A percentile compares a stretch with the other conserved stretches of the same genome.
phyloP scores from a whole-genome alignment of 306 rosid genomes.

The Urtica urens region DNA sequence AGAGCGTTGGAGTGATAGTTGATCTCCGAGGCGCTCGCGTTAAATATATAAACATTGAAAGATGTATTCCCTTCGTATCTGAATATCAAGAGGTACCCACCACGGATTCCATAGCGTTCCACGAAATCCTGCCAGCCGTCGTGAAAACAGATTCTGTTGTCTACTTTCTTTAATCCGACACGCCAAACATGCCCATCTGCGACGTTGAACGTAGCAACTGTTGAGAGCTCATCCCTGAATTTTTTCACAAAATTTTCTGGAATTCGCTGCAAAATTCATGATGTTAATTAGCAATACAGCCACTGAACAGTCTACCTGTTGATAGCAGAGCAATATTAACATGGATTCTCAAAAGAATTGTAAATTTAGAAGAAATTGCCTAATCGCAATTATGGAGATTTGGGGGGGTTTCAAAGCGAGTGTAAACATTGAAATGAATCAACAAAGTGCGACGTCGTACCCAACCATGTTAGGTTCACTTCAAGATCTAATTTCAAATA shows the following conservation, averaged over 20 bases:
- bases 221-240: slow-evolving; percentile 56
- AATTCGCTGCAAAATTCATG: slow-evolving; percentile 51
- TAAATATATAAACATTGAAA: slow-evolving; percentile 58
- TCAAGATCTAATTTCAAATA: too few species aligned
- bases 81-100: slow-evolving; percentile 67
- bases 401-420: too few species aligned
- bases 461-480: too few species aligned
- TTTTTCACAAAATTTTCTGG: slow-evolving; percentile 67
- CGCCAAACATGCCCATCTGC: slow-evolving; percentile 80
- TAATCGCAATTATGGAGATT: too few species aligned
- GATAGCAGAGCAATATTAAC: too few species aligned
- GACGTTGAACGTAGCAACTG: slow-evolving; percentile 44
- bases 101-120: slow-evolving; percentile 50
- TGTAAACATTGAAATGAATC: too few species aligned
- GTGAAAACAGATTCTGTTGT: slow-evolving; percentile 54
- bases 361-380: too few species aligned
- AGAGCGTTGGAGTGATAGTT: slow-evolving; percentile 43
- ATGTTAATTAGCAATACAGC: too few species aligned
- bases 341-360: too few species aligned
- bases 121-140: slow-evolving; percentile 83
- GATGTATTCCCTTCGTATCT: slow-evolving; percentile 68
- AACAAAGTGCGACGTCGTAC: too few species aligned
- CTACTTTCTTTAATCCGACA: slow-evolving; percentile 52
- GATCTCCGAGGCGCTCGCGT: slow-evolving; percentile 62
- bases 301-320: too few species aligned